Evolutionary conservation across 495 filamentous ascomycete species (phyloP).

Genomic region (Penicillium atrosanguineum): DNA sequence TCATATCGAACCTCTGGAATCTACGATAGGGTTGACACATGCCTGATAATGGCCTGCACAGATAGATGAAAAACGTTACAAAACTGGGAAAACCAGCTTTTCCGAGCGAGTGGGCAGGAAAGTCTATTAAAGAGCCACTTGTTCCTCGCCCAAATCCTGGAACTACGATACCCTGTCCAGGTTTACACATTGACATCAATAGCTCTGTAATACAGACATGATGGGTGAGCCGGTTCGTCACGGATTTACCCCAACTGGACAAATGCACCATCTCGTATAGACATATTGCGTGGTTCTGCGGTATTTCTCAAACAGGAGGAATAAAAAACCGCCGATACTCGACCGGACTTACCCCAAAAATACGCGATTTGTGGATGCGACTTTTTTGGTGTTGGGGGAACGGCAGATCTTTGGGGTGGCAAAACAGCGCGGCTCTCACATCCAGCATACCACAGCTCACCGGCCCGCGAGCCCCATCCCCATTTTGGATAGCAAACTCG

Average conservation of each 20-base stretch:
- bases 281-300: too few species aligned
- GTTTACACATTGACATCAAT: not conserved
- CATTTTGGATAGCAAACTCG: conserved; percentile 9
- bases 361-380: not conserved
- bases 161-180: not conserved
- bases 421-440: conserved; percentile 27
- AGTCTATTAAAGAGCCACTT: not conserved
- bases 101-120: not conserved
- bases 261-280: too few species aligned
- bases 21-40: not conserved
- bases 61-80: too few species aligned
- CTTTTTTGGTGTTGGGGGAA: not conserved
- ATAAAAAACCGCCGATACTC: not conserved
- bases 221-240: not conserved
- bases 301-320: too few species aligned
- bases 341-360: not conserved
- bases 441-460: conserved; percentile 39
- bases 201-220: not conserved
- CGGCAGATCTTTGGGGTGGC: conserved; percentile 15
- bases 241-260: too few species aligned
- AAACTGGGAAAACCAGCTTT: not conserved
- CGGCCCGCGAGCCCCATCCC: conserved; percentile 13
- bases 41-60: not conserved
- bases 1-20: not conserved
- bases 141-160: not conserved